Evolutionary conservation across 2,329 filamentous ascomycete genomes (phyloP).

Genomic region (Arthrobotrys conoides): DNA sequence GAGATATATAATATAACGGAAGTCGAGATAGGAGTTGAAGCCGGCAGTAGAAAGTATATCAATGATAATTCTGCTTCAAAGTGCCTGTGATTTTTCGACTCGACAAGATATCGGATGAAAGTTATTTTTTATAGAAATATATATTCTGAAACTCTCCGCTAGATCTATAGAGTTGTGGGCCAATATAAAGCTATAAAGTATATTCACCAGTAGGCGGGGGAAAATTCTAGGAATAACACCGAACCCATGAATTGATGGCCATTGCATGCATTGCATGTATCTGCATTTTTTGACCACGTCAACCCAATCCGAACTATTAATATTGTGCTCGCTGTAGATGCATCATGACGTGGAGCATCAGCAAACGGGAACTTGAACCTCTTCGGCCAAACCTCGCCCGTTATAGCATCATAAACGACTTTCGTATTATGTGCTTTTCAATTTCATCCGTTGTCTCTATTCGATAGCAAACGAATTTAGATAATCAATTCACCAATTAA

Average conservation of each 20-base stretch:
- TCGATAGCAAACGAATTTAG: neutral
- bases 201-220: too few relatives aligned
- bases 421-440: neutral
- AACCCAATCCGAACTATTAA: neutral
- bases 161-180: too few relatives aligned
- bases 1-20: too few relatives aligned
- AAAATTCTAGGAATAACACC: too few relatives aligned
- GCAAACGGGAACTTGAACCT: neutral
- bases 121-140: too few relatives aligned
- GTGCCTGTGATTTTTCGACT: too few relatives aligned
- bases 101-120: too few relatives aligned
- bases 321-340: neutral
- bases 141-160: too few relatives aligned
- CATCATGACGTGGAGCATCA: slow-evolving; percentile 1
- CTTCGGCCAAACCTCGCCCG: neutral
- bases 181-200: too few relatives aligned
- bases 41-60: too few relatives aligned
- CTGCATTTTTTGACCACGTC: slow-evolving; percentile 2
- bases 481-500: neutral
- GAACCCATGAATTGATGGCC: neutral
- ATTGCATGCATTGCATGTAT: slow-evolving; percentile 16
- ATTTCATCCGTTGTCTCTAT: neutral
- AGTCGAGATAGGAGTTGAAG: too few relatives aligned
- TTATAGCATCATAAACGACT: neutral
- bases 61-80: too few relatives aligned